phyloP scores from a whole-genome alignment of 169 alveolate genomes.

The Cryptosporidium tyzzeri region DNA sequence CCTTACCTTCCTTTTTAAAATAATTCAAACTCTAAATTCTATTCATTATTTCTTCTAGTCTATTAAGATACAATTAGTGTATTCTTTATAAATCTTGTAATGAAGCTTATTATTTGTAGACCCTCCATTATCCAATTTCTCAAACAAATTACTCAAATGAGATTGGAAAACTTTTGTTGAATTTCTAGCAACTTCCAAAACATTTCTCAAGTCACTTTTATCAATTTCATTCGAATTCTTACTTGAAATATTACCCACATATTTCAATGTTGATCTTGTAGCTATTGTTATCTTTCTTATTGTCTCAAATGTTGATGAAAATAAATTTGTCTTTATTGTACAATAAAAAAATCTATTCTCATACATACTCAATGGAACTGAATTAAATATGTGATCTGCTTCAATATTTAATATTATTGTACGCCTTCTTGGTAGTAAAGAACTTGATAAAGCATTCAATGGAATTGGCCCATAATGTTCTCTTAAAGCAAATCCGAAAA shows the following conservation, averaged over 20 bases:
- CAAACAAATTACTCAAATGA: conserved; percentile 37
- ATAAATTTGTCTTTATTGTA: conserved; percentile 50
- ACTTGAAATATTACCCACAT: background rate
- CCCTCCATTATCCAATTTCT: background rate
- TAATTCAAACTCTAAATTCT: background rate
- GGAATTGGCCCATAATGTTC: conserved; percentile 48
- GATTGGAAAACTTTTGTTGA: conserved; percentile 37
- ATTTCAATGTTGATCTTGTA: conserved; percentile 26
- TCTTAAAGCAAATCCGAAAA: conserved; percentile 35
- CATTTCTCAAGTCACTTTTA: background rate
- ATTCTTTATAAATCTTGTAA: conserved; percentile 49
- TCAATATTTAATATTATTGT: conserved; percentile 57
- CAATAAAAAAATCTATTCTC: conserved; percentile 51
- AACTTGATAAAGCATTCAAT: conserved; percentile 31
- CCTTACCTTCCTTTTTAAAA: no score
- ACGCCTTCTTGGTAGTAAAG: conserved; percentile 59
- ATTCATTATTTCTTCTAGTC: conserved; percentile 3
- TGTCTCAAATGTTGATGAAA: conserved; percentile 59
- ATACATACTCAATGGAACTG: conserved; percentile 28
- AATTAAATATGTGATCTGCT: conserved; percentile 46
- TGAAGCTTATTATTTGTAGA: conserved; percentile 18
- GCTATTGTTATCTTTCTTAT: conserved; percentile 59
- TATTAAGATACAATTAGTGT: conserved; percentile 53
- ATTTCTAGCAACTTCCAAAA: conserved; percentile 12
- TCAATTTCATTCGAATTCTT: background rate